Conservation (phyloP, 148 eudicot genomes). For the Chenopodium album region DNA sequence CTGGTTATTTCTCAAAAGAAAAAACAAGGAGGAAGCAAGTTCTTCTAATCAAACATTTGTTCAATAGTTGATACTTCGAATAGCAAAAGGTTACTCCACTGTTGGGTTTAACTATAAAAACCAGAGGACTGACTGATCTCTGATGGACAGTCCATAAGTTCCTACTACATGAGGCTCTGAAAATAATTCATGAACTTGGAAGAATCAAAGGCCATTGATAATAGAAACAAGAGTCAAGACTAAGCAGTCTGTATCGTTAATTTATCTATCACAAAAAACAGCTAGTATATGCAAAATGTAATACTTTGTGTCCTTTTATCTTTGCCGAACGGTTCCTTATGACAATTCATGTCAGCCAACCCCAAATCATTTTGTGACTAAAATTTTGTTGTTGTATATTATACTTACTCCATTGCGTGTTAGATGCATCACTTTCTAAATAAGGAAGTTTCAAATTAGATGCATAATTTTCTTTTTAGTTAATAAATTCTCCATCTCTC, state of each 20-base stretch:
- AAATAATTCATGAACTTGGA: background rate
- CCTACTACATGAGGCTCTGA: conserved; percentile 19
- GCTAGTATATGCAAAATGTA: background rate
- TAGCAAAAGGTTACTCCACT: conserved; percentile 25
- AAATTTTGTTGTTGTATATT: too few relatives aligned
- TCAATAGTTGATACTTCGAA: conserved; percentile 52
- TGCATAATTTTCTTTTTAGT: too few relatives aligned
- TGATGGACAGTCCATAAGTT: conserved; percentile 16
- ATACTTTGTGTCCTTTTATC: too few relatives aligned
- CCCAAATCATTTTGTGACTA: too few relatives aligned
- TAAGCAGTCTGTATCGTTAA: too few relatives aligned
- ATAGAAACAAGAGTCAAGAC: background rate
- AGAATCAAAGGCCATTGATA: background rate
- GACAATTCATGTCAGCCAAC: too few relatives aligned
- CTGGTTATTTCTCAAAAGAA: conserved; percentile 23
- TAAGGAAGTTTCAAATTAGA: too few relatives aligned
- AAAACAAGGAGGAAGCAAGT: conserved; percentile 44
- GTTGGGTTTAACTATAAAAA: conserved; percentile 38
- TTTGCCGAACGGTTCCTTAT: too few relatives aligned
- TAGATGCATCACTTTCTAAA: too few relatives aligned
- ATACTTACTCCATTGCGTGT: too few relatives aligned
- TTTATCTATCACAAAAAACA: background rate
- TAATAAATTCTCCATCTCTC: too few relatives aligned
- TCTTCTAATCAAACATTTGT: conserved; percentile 54
- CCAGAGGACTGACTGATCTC: conserved; percentile 35